Conservation (phyloP, 2,329 filamentous ascomycete genomes). For the Sporothrix phasma region DNA sequence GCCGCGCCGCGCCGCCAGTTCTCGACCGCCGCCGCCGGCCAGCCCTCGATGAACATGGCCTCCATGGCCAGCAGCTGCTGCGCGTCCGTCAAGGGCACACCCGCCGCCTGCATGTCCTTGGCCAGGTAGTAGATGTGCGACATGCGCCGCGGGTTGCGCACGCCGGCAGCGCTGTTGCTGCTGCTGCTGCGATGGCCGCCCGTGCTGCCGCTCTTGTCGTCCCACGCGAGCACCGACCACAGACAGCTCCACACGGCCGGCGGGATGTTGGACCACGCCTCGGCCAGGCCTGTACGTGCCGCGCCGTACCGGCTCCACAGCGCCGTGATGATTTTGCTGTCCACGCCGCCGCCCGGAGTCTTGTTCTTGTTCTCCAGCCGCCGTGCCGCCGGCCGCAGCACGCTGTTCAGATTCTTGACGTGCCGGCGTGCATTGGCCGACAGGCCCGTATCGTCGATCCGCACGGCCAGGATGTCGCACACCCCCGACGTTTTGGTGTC, state of each 20-base stretch:
- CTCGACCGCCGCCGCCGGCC: constrained; percentile 48
- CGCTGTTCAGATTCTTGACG: constrained; percentile 24
- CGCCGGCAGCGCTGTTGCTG: neutral
- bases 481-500: neutral
- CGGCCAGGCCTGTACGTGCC: constrained; percentile 35
- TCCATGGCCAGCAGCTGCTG: constrained; percentile 61
- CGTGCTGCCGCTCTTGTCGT: constrained; percentile 14
- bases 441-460: constrained; percentile 21
- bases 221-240: constrained; percentile 51
- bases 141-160: constrained; percentile 43
- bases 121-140: constrained; percentile 51
- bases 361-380: constrained; percentile 28
- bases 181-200: too few species aligned
- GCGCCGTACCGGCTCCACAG: constrained; percentile 42
- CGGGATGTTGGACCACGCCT: constrained; percentile 46
- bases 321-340: constrained; percentile 23
- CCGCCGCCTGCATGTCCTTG: constrained; percentile 54
- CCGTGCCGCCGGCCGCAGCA: constrained; percentile 25
- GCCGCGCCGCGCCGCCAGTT: constrained; percentile 51
- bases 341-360: neutral
- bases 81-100: constrained; percentile 41
- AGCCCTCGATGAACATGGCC: constrained; percentile 54
- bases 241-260: constrained; percentile 52
- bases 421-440: constrained; percentile 18
- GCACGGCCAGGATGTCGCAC: neutral